Evolutionary conservation across 2,329 filamentous ascomycete species (phyloP), one percentile per base, ranked within the genome.

Genomic region (Aspergillus novoparasiticus): DNA sequence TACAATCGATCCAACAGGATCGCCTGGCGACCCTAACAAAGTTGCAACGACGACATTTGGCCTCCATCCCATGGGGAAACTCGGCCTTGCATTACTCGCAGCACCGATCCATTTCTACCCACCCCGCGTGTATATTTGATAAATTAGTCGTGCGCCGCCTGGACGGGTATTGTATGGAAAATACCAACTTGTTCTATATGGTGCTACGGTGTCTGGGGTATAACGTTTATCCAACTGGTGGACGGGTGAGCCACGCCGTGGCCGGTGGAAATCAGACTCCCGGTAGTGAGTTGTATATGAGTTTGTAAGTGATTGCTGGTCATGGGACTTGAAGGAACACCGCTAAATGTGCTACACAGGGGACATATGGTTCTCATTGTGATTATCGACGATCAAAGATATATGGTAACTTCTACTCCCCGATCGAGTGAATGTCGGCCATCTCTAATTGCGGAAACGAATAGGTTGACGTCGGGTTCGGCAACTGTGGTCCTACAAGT

Each of bases 131-230:
- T 4, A 71, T 88, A 8, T 88, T 81, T 71, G 76, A 81, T 48
- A 88, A 88, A 70, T 78, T 88, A 39, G 81, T 84, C 1, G 77
- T 73, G 53, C 73, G 81, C 54, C 79, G 79, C 6, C 73, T 84
- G 36, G 86, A 86, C 30, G 86, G 86, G 1, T 87, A 87, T 64
- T 88, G 86, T 70, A 87, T 88, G 84, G 86, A 88, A 72, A 86
- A 83, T 66, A 87, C 86, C 53, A 73, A 76, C 4, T 74, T 88
- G 36, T 83, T 88, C 63, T 81, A 79, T 8, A 81, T 79, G 4
- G 75, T 87, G 14, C 70, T 88, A 53, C 76, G 80, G 48, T 83
- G 80, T 0, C 69, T 88, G 41, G 85, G 85, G 0, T 88, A 82
- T 61, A 64, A 70, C 10, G 81, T 85, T 0, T 89, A 88, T 71